A percentile compares a stretch with the other conserved stretches of the same genome.
phyloP scores from a whole-genome alignment of 257 asterid genomes.

The Capsicum pubescens region DNA sequence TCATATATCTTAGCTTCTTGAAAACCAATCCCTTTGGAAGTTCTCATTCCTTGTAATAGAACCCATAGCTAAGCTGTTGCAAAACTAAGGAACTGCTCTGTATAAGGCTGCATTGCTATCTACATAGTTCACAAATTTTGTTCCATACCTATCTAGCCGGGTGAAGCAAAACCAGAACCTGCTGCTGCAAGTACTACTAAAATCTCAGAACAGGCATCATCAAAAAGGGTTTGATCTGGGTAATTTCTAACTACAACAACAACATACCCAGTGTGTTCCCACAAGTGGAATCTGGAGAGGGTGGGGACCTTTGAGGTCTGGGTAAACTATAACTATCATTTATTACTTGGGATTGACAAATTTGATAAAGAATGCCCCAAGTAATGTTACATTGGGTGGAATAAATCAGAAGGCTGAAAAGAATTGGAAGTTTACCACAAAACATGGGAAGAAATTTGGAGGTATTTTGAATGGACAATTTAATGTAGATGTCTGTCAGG shows the following conservation, averaged over 20 bases:
- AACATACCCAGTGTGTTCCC: too few species aligned
- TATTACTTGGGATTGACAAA: background rate
- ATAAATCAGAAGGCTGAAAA: background rate
- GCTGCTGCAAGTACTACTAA: background rate
- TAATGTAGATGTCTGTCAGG: background rate
- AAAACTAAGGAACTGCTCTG: background rate
- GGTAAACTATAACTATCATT: background rate
- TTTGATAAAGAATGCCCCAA: background rate
- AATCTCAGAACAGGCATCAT: background rate
- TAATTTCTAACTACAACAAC: background rate
- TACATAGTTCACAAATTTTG: background rate
- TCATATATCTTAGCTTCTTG: background rate
- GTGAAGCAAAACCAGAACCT: background rate
- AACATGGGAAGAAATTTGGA: background rate
- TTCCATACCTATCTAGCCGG: background rate
- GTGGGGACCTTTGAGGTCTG: too few species aligned
- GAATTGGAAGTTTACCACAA: background rate
- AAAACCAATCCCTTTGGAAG: background rate
- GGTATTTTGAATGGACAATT: background rate
- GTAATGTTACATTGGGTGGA: background rate
- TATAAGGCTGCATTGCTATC: background rate
- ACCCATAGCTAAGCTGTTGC: background rate
- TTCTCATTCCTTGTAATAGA: slow-evolving; percentile 7
- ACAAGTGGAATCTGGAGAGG: too few species aligned
- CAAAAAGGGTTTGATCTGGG: background rate